Base-by-base conservation (phyloP, 148 eudicot species). In the Rheum nobile region DNA sequence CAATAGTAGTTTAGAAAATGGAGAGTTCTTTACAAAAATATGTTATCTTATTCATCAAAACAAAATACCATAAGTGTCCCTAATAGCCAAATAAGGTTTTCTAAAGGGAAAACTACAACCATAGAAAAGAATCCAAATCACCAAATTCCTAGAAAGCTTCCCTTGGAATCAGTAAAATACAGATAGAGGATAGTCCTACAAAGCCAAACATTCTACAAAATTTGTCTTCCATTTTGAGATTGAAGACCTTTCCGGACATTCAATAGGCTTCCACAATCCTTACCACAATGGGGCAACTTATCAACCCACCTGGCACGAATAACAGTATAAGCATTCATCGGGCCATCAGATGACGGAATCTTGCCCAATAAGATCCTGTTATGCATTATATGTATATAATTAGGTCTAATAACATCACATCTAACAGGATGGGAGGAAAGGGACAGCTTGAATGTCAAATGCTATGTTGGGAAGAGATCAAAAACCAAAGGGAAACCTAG, bases 341-440 rank as follows among this genome's bases (percentile, higher is more conserved):
- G 85, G 78, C 97, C 98, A 83, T 83, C 91, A 86, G 89, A 84
- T 76, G 97, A 89, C 79, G 91, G 85, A 84, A 94, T 87, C 91
- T 85, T 88, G 89, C 98, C 98, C 97, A 94, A 88, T 80, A 84
- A 72, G 79, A 94, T 82, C 98, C 97, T 94, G 98, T 88, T 95
- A 93, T 76, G 85, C 91, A 89, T 89, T 79, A 76, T 82, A 86
- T 82, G 78, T 77, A 82, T 85, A 84, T 89, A 85, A 88, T 78
- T 75, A 86, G 83, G 85, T 82, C 77, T 82, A 39, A 78, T 77
- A 75, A 77, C 77, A 77, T 32, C 77, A 78, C 50, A 74, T 74
- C 71, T 72, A 52, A 78, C 24, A 75, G 74, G 76, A 79, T 74
- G 76, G 78, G 83, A 47, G 52, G 52, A 48, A 21, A 48, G 54